Evolutionary conservation across 2,329 filamentous ascomycete genomes (phyloP).

Genomic region (Curvularia hawaiiensis): DNA sequence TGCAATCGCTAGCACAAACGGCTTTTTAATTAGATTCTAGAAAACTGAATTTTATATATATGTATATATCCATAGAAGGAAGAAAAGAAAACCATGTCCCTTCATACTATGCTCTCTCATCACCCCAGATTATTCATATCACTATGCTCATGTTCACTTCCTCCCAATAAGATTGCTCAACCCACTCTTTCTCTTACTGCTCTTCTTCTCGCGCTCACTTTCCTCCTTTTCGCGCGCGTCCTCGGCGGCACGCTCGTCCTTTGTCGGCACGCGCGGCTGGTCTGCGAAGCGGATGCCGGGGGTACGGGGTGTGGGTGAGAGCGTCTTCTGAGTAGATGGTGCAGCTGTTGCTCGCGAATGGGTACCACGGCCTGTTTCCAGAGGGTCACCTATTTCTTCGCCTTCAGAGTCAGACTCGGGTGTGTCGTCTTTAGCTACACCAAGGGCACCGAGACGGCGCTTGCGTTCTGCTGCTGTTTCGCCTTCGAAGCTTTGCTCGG

Average conservation of each 20-base stretch:
- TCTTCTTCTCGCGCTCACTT: conserved; percentile 22
- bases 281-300: conserved; percentile 69
- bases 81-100: neutral
- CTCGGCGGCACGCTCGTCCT: conserved; percentile 38
- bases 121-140: neutral
- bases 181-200: conserved; percentile 25
- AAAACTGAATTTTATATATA: neutral
- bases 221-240: conserved; percentile 33
- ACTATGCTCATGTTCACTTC: conserved; percentile 10
- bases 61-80: neutral
- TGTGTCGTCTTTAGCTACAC: conserved; percentile 51
- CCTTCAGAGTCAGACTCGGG: conserved; percentile 41
- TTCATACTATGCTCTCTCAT: neutral
- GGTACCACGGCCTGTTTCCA: conserved; percentile 43
- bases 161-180: conserved; percentile 27
- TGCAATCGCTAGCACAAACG: neutral
- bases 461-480: conserved; percentile 79
- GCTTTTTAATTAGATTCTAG: neutral
- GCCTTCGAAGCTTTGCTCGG: conserved; percentile 41
- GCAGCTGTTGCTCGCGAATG: conserved; percentile 17
- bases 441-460: conserved; percentile 74
- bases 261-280: conserved; percentile 41
- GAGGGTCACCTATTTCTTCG: conserved; percentile 43
- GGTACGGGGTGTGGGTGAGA: conserved; percentile 37
- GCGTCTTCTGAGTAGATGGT: conserved; percentile 4